Conservation (phyloP, 768 basidiomycete species). For the Pholiota microspora region DNA sequence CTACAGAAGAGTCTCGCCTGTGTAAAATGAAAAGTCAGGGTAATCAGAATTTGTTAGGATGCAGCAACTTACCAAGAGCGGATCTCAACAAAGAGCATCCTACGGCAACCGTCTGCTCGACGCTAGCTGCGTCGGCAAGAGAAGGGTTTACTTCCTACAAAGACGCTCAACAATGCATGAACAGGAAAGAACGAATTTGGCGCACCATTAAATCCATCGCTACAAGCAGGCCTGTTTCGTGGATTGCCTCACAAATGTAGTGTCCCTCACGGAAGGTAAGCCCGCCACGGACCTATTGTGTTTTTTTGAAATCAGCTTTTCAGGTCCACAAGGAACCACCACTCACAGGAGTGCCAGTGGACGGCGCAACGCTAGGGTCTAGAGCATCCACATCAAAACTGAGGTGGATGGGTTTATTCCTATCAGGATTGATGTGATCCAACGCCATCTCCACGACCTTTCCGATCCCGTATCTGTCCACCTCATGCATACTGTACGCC, state of each 20-base stretch:
- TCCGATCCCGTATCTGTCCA: constrained; percentile 90
- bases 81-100: constrained; percentile 84
- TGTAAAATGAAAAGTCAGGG: not conserved
- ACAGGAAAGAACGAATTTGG: constrained; percentile 9
- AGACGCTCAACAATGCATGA: constrained; percentile 4
- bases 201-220: constrained; percentile 91
- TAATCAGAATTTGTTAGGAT: not conserved
- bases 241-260: constrained; percentile 91
- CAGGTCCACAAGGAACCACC: not conserved
- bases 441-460: constrained; percentile 96
- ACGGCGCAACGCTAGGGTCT: constrained; percentile 95
- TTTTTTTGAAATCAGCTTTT: constrained; percentile 2
- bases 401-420: constrained; percentile 86
- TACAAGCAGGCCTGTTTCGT: constrained; percentile 90
- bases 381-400: constrained; percentile 96
- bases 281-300: constrained; percentile 84
- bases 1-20: constrained; percentile 45
- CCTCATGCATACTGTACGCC: constrained; percentile 90
- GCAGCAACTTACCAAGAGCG: constrained; percentile 63
- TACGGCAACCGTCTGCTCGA: constrained; percentile 84
- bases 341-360: constrained; percentile 86
- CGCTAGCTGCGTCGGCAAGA: constrained; percentile 70
- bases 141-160: constrained; percentile 95
- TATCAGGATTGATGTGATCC: constrained; percentile 85
- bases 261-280: constrained; percentile 98